Evolutionary conservation across 306 rosid species (phyloP).

Genomic region (Lupinus albus): DNA sequence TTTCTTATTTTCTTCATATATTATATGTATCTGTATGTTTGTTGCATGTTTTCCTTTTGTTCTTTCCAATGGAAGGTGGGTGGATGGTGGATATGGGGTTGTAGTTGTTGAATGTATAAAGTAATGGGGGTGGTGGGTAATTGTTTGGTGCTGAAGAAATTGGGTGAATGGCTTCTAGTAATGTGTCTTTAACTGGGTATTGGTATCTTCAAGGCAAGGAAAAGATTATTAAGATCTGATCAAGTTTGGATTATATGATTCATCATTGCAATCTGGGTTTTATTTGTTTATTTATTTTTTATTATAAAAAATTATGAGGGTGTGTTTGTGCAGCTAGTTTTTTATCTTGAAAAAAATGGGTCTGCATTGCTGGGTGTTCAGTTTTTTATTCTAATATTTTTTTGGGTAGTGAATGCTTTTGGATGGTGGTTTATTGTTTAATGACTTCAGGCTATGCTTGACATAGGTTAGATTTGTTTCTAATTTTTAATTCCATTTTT

Average conservation of each 20-base stretch:
- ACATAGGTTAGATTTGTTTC: constrained; percentile 25
- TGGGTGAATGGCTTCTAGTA: constrained; percentile 40
- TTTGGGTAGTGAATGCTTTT: constrained; percentile 35
- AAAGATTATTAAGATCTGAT: constrained; percentile 54
- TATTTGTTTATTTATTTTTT: background rate
- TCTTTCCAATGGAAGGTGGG: constrained; percentile 35
- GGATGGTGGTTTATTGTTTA: constrained; percentile 34
- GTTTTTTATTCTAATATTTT: background rate
- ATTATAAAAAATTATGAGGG: background rate
- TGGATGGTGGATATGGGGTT: constrained; percentile 16
- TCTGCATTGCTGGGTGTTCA: constrained; percentile 40
- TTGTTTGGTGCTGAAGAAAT: constrained; percentile 28
- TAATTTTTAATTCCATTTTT: constrained; percentile 9
- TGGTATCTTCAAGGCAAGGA: constrained; percentile 38
- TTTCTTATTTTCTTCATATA: constrained; percentile 4
- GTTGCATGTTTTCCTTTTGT: constrained; percentile 31
- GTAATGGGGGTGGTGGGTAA: constrained; percentile 23
- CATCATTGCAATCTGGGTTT: constrained; percentile 46
- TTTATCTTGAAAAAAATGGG: constrained; percentile 5
- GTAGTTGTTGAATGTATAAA: constrained; percentile 35
- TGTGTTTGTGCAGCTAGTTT: constrained; percentile 47
- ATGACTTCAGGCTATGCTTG: constrained; percentile 35
- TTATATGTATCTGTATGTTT: constrained; percentile 32
- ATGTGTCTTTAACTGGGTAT: constrained; percentile 37
- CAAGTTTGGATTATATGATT: constrained; percentile 42